A percentile compares a stretch with the other conserved stretches of the same genome.
These are phyloP conservation scores for Calocybe cyanea DNA, from an alignment of 768 basidiomycete species.

Conservation along the genomic window DNA sequence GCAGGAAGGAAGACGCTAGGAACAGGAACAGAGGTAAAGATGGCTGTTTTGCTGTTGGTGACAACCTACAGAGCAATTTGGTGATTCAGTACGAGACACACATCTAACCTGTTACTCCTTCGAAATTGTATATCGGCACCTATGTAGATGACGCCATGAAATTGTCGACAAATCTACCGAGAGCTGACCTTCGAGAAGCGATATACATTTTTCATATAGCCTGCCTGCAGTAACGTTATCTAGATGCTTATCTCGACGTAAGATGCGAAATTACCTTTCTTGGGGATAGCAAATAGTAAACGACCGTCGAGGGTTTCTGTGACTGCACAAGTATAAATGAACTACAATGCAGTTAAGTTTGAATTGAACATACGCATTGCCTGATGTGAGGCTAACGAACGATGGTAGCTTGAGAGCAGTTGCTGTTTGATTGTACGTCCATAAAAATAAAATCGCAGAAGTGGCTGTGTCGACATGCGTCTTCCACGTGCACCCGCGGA, in stretches of 20 bases:
- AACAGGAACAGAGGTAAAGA: not conserved
- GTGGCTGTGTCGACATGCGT: too few relatives aligned
- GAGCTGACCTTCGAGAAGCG: slow-evolving; percentile 72
- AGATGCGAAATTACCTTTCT: slow-evolving; percentile 68
- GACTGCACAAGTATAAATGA: slow-evolving; percentile 35
- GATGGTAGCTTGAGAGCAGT: too few relatives aligned
- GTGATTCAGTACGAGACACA: slow-evolving; percentile 91
- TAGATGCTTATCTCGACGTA: not conserved
- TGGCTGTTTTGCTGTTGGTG: too few relatives aligned
- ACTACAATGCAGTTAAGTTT: too few relatives aligned
- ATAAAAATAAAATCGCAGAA: too few relatives aligned
- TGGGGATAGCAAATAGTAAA: slow-evolving; percentile 92
- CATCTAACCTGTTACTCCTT: slow-evolving; percentile 82
- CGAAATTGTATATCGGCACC: slow-evolving; percentile 97
- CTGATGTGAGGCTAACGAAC: too few relatives aligned
- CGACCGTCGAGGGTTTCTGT: slow-evolving; percentile 80
- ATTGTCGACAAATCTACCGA: not conserved
- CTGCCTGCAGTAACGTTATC: slow-evolving; percentile 27
- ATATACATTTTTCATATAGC: slow-evolving; percentile 86
- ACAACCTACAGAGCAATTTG: slow-evolving; percentile 83
- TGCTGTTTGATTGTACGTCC: too few relatives aligned
- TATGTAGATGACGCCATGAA: slow-evolving; percentile 24
- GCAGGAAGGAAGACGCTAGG: slow-evolving; percentile 93
- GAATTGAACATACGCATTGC: slow-evolving; percentile 13
- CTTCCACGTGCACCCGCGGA: too few relatives aligned